Conservation (phyloP, 345 rosid species). For the sweet orange (Citrus sinensis) region DVS_A1.0 CM039169.1:23209501-23210000, state of each 20-base stretch:
- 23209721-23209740: neutral
- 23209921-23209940: too few relatives aligned
- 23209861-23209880: neutral
- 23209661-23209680: neutral
- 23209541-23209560: neutral
- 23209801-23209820: neutral
- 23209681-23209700: neutral
- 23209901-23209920: too few relatives aligned
- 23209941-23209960: too few relatives aligned
- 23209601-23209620: neutral
- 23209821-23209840: neutral
- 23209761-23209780: too few relatives aligned
- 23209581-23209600: neutral
- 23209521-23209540: neutral
- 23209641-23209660: neutral
- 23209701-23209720: neutral
- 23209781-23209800: neutral
- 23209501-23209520: constrained; percentile 8
- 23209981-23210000: too few relatives aligned
- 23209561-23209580: neutral
- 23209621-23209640: neutral
- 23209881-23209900: too few relatives aligned
- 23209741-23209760: too few relatives aligned
- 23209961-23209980: too few relatives aligned
- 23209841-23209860: neutral